Evolutionary conservation across 352 stramenopile species (phyloP).

Genomic region (Phytophthora sojae): DNA sequence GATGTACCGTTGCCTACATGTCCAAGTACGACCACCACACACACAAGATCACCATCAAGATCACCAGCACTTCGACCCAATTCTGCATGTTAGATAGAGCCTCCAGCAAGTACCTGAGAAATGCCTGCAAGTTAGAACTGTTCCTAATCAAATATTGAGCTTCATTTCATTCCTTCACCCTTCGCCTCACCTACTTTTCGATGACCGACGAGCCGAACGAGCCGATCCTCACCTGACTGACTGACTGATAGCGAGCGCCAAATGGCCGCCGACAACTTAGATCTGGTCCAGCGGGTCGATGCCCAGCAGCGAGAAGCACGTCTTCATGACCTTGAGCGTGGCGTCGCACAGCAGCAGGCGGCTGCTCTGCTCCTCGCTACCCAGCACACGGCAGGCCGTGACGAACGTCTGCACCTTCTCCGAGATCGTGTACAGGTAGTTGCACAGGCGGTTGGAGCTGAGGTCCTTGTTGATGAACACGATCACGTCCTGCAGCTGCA

Average conservation of each 20-base stretch:
- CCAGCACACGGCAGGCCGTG: conserved; percentile 98
- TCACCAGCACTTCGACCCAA: conserved; percentile 2
- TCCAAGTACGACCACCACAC: conserved; percentile 29
- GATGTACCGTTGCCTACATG: conserved; percentile 40
- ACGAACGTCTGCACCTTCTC: conserved; percentile 98
- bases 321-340: conserved; percentile 95
- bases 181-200: conserved; percentile 17
- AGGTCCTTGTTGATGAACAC: conserved; percentile 95
- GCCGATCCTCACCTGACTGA: conserved; percentile 13
- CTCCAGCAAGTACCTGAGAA: conserved; percentile 37
- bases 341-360: conserved; percentile 97
- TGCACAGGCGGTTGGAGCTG: conserved; percentile 97
- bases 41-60: not conserved
- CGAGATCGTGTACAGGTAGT: conserved; percentile 97
- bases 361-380: conserved; percentile 94
- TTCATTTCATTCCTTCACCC: conserved; percentile 37
- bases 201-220: conserved; percentile 17
- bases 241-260: conserved; percentile 6
- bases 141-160: conserved; percentile 52
- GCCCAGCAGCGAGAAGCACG: conserved; percentile 93
- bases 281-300: conserved; percentile 96
- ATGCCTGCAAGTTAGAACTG: conserved; percentile 38
- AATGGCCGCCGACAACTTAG: conserved; percentile 53
- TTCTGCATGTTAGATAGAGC: conserved; percentile 36
- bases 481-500: conserved; percentile 97